Base-by-base conservation (phyloP, 345 rosid genomes). In the Citrus trifoliata region DNA sequence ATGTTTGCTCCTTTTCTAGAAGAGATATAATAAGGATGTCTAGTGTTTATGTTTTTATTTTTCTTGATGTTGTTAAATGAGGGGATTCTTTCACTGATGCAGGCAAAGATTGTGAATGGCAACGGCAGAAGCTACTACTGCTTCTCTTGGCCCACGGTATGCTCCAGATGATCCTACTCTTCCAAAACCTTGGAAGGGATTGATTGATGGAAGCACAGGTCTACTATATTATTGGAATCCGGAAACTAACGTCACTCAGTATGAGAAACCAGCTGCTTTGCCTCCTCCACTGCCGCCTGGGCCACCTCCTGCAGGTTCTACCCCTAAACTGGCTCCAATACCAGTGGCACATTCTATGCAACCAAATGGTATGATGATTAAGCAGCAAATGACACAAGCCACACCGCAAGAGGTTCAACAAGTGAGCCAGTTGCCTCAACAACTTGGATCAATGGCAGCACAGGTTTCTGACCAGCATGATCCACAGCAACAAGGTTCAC, bases 121-220 rank as follows among this genome's bases (percentile, higher is more conserved):
- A 65, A 74, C 91, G 12, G 74, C 92, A 24, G 98, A 93, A 81
- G 85, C 89, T 33, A 80, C 82, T 58, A 13, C 89, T 55, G 82
- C 85, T 63, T 78, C 95, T 74, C 79, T 84, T 68, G 99, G 97
- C 73, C 98, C 97, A 2, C 82, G 97, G 33, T 96, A 89, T 83
- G 98, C 98, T 5, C 99, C 98, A 0, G 99, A 94, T 62, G 99
- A 96, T 70, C 97, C 97, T 10, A 87, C 91, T 38, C 97, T 96
- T 83, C 99, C 99, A 2, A 87, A 89, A 80, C 98, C 99, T n/a
- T 96, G 99, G 99, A 86, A 85, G 82, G 98, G 98, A 38, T 79
- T 96, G 83, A 93, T 96, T 67, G 99, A 96, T 83, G 97, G 98
- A 46, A 91, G 89, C 85, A 91, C 92, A 1, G 95, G 94, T 38